Conservation (phyloP, 192 early-diverging fungal genomes). For the Gryganskiella cystojenkinii region DNA sequence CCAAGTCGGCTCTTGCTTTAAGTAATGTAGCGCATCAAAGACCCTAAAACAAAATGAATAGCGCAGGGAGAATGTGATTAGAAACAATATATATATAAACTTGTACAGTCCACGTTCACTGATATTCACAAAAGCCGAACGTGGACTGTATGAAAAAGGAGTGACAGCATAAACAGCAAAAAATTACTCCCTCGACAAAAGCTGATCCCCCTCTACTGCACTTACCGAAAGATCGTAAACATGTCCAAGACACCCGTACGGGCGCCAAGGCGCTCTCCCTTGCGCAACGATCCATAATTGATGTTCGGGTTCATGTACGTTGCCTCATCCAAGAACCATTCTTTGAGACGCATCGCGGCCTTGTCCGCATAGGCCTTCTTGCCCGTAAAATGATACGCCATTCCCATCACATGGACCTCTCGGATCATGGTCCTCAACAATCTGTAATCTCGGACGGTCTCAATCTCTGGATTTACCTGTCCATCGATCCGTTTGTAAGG, state of each 20-base stretch:
- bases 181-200: too few relatives aligned
- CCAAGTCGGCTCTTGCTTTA: conserved; percentile 42
- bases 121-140: too few relatives aligned
- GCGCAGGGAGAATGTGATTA: neutral
- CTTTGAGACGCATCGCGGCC: conserved; percentile 50
- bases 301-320: conserved; percentile 73
- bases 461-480: conserved; percentile 66
- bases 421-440: conserved; percentile 53
- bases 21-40: conserved; percentile 50
- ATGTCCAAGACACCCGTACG: conserved; percentile 60
- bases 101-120: neutral
- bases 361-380: conserved; percentile 58
- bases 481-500: conserved; percentile 66
- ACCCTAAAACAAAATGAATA: conserved; percentile 13
- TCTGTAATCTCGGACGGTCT: conserved; percentile 55
- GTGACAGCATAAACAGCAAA: too few relatives aligned
- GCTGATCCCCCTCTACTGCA: too few relatives aligned
- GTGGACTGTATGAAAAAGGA: too few relatives aligned
- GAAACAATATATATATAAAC: neutral
- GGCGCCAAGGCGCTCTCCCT: conserved; percentile 52
- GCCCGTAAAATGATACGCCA: conserved; percentile 66
- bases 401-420: conserved; percentile 57
- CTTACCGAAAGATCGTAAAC: conserved; percentile 55
- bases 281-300: conserved; percentile 62
- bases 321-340: conserved; percentile 66